Evolutionary conservation across 495 filamentous ascomycete species (phyloP), one percentile per base, ranked within the genome.

Genomic region (Talaromyces trachyspermus): DNA sequence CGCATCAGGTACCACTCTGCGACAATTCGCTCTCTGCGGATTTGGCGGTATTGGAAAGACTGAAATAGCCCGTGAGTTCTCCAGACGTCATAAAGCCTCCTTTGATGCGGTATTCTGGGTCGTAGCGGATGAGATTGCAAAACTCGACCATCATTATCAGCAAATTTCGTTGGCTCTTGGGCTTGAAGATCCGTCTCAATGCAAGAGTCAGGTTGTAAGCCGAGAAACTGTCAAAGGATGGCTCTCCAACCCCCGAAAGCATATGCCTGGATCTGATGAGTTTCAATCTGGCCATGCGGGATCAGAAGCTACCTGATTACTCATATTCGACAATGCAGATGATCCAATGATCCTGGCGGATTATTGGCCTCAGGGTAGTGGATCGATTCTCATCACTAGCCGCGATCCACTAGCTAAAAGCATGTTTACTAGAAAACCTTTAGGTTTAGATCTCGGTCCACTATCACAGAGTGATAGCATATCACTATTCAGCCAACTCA

Each of bases 61-160:
- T 44, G 48, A 61, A 48, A 60, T 66, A 27, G 69, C 68, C 10
- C 54, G 43, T 35, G 55, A 64, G 23, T 71, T 56, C 51, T 52
- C 51, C 7, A 45, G 53, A 23, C 30, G 50, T 24, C 51, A 55
- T 25, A 54, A 57, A 39, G 37, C 48, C 11, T 42, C 43, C 15
- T 67, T 65, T 43, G 69, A 72, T 36, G 65, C 62, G 2, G 52
- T 73, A 18, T 65, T 73, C 43, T 73, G 68, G 66, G 57, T 71
- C 7, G 20, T 49, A 10, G 63, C 69, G 1, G 68, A 71, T 46
- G 52, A 60, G 2, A 32, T 49, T 11, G 49, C 52, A 24, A 64
- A 53, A 26, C 50, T 73, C 12, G 63, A 60, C 24, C 36, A 58
- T 12, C 25, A 49, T 38, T 70, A 63, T 32, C 53, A 50, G 5